A percentile compares a stretch with the other conserved stretches of the same genome.
phyloP scores from a whole-genome alignment of 176 grass and related monocot genomes.

The Poa annua region DNA sequence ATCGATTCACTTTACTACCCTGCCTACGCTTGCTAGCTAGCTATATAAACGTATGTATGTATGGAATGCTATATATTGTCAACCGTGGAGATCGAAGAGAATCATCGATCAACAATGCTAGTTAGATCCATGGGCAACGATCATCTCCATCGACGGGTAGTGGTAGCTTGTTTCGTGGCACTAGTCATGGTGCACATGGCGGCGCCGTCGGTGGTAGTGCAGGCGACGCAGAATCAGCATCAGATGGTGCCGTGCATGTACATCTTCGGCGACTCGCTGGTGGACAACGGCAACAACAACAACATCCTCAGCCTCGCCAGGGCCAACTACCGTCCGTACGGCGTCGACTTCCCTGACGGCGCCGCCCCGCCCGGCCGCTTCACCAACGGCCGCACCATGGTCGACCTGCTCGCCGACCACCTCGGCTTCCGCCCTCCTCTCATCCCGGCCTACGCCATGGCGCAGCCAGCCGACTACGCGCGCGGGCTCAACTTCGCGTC shows the following conservation, averaged over 20 bases:
- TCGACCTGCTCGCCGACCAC: constrained; percentile 59
- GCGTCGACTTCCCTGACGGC: constrained; percentile 75
- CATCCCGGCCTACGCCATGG: constrained; percentile 74
- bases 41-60: neutral
- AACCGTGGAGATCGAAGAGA: neutral
- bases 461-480: constrained; percentile 30
- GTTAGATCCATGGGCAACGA: neutral
- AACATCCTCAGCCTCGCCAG: constrained; percentile 68
- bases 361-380: constrained; percentile 73
- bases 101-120: neutral
- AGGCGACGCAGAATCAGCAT: neutral
- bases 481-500: constrained; percentile 87
- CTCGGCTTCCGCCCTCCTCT: constrained; percentile 63
- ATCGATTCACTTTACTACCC: neutral
- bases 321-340: constrained; percentile 90
- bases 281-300: constrained; percentile 99
- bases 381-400: constrained; percentile 90
- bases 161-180: neutral
- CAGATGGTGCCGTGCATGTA: constrained; percentile 76
- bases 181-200: neutral
- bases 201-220: neutral
- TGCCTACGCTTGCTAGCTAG: neutral
- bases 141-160: neutral
- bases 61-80: neutral
- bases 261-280: constrained; percentile 88